Evolutionary conservation across 805 yeast species (phyloP), one percentile per base, ranked within the genome.

Genomic region (Tetrapisispora iriomotensis): DNA sequence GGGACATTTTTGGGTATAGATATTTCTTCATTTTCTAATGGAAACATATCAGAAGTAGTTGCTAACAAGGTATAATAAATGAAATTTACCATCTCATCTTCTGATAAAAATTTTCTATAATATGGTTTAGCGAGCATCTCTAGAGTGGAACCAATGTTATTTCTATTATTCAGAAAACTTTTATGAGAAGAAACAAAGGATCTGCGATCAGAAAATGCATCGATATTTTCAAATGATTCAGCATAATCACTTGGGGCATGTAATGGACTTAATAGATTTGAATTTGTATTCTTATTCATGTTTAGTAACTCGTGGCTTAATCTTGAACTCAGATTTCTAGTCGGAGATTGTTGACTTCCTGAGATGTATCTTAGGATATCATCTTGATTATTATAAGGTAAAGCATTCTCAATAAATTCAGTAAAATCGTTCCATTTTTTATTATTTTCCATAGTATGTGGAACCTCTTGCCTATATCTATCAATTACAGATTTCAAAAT

Each of bases 1-100:
- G 77, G 72, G 13, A 81, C 57, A 31, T 66, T 65, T 1, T 57
- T 44, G 1, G 92, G 88, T 3, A 82, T 51, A 6, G 46, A 50
- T 6, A 64, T 58, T 18, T 46, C 44, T 15, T 60, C 61, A 7
- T 53, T 50, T 14, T 57, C 56, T 40, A 76, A 66, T 1, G 75
- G 68, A 36, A 80, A 68, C 41, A 77, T 44, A 24, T 68, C 70
- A 3, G 85, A 75, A 22, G 79, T 79, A 2, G 77, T 67, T 0
- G 85, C 87, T n/a, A 73, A 53, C 33, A 81, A 51, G 0, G 81
- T 68, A 45, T 70, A 80, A 6, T 74, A 66, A 3, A 79, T 60
- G 45, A 65, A 67, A 29, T 64, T 60, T 33, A 76, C 38, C 3
- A 79, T 66, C 2, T 65, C 70, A 5, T 49, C 48, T 29, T 70